Evolutionary conservation across 2,329 filamentous ascomycete genomes (phyloP).

Genomic region (Arachnomyces sp.): DNA sequence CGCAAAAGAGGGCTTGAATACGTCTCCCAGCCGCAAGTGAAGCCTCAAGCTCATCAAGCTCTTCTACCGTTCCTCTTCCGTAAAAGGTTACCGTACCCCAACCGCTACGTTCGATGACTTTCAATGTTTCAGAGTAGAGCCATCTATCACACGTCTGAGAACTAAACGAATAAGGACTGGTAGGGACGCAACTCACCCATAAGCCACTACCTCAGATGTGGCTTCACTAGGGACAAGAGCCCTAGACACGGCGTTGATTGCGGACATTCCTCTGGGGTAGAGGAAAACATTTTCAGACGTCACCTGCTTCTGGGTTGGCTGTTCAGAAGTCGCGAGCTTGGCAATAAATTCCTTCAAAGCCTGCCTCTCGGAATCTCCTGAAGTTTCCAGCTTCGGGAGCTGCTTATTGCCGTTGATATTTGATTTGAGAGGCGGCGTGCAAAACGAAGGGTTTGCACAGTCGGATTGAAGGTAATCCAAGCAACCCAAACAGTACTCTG

Average conservation of each 20-base stretch:
- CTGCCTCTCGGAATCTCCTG: neutral
- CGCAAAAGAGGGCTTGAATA: slow-evolving; percentile 39
- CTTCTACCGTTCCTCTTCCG: slow-evolving; percentile 7
- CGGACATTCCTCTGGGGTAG: slow-evolving; percentile 4
- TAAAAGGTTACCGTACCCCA: too few species aligned
- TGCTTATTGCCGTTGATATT: neutral
- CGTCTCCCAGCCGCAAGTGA: slow-evolving; percentile 7
- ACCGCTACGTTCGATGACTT: neutral
- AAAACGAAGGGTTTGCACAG: neutral
- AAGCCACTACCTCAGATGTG: neutral
- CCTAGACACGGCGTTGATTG: slow-evolving; percentile 1
- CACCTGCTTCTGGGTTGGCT: slow-evolving; percentile 1
- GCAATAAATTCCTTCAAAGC: neutral
- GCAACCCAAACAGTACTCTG: slow-evolving; percentile 2
- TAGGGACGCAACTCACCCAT: too few species aligned
- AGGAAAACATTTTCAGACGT: slow-evolving; percentile 2
- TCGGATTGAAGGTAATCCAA: slow-evolving; percentile 1
- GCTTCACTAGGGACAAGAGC: neutral
- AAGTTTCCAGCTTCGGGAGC: neutral
- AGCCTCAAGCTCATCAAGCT: slow-evolving; percentile 12
- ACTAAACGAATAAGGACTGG: too few species aligned
- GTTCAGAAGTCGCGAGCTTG: slow-evolving; percentile 1
- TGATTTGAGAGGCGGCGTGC: neutral
- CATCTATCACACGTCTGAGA: too few species aligned
- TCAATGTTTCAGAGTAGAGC: slow-evolving; percentile 2